Base-by-base conservation (phyloP, 2,329 filamentous ascomycete species). In the Allantophomopsis lycopodina region DNA sequence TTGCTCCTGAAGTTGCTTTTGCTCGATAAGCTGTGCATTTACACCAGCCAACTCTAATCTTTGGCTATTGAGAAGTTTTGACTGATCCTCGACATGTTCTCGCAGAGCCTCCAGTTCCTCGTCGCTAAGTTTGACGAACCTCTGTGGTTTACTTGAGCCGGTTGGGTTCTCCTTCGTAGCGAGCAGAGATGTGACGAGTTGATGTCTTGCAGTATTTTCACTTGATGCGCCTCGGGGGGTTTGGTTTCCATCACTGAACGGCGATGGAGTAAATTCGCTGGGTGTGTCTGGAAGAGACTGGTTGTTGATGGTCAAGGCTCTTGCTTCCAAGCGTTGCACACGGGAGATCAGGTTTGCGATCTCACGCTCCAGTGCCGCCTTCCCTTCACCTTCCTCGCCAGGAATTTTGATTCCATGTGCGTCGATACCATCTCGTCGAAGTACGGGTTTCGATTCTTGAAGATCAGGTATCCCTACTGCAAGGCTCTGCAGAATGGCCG, bases 31-130 rank as follows among this genome's bases (percentile, higher is more conserved):
- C 60, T 94, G 85, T 44, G 83, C 79, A 53, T 86, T 87, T 47
- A 95, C 83, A 54, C 80, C 81, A 44, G 81, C 79, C 46, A 94
- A 82, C 61, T 91, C 83, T 50, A 87, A 77, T 51, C 83, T 83
- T 60, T 94, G 88, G 52, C 74, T 83, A 60, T 85, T 80, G 52
- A 95, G 87, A 56, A 94, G 77, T 59, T 93, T 87, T 42, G 88
- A 88, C 64, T 96, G 87, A 58, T 88, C 85, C 56, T 93, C 84
- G 46, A 96, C 82, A 61, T 94, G 86, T 52, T 94, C 87, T 52
- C 83, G 81, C 49, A 95, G 70, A 47, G 84, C 83, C 60, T 81
- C 79, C 51, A 94, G 79, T 58, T 89, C 83, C 62, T 89, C 81
- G 55, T 87, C 82, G 50, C 79, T 84, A 53, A 84, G 73, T 53